These are phyloP conservation scores for Adansonia madagascariensis DNA, from an alignment of 441 rosid species.

Conservation along the genomic window DNA sequence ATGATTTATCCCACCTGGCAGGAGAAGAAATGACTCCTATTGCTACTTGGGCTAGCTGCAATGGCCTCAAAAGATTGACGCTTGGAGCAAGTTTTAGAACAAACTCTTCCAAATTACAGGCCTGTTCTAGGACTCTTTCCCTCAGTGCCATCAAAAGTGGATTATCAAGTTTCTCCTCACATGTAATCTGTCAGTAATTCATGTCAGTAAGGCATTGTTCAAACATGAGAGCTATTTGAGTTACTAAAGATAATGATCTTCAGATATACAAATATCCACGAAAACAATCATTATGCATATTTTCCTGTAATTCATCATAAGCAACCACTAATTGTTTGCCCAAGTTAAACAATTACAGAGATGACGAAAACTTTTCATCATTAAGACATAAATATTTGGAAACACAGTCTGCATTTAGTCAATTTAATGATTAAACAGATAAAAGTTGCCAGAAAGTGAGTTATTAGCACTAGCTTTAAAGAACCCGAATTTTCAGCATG, in stretches of 20 bases:
- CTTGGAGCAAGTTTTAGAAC: constrained; percentile 59
- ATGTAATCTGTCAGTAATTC: constrained; percentile 51
- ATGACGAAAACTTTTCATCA: too few relatives aligned
- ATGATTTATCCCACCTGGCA: constrained; percentile 39
- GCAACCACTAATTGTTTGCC: not conserved
- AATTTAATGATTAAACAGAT: too few relatives aligned
- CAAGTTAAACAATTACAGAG: too few relatives aligned
- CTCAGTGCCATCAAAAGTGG: constrained; percentile 76
- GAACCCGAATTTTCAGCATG: not conserved
- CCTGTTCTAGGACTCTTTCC: constrained; percentile 69
- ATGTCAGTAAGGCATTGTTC: constrained; percentile 14
- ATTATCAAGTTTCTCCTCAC: constrained; percentile 58
- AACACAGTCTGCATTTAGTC: too few relatives aligned
- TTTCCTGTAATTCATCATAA: not conserved
- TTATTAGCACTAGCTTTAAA: not conserved
- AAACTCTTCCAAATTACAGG: constrained; percentile 65
- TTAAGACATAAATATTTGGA: too few relatives aligned
- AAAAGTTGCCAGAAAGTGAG: not conserved
- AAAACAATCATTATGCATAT: not conserved
- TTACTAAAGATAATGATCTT: not conserved
- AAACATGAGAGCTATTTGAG: constrained; percentile 18
- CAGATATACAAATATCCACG: not conserved
- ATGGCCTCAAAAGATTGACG: constrained; percentile 59
- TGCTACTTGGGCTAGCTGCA: constrained; percentile 73
- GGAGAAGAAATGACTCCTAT: constrained; percentile 67